These are phyloP conservation scores for Rosa persica DNA, from an alignment of 306 rosid genomes.

Conservation along the genomic window DNA sequence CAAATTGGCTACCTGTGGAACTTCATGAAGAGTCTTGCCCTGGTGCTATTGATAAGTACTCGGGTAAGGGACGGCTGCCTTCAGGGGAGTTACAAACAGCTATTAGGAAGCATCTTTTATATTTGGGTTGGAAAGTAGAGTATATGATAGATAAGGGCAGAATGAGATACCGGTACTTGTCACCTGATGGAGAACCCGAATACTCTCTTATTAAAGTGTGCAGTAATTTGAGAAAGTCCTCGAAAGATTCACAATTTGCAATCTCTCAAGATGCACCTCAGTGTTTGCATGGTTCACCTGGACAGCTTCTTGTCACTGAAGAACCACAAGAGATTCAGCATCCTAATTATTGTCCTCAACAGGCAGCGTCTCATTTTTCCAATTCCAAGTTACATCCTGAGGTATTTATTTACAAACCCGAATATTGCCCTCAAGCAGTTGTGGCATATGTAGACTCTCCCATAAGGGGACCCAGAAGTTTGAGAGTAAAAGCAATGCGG, in stretches of 20 bases:
- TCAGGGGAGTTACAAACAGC: not conserved
- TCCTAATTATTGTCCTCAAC: not conserved
- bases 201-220: slow-evolving; percentile 13
- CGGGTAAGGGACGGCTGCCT: not conserved
- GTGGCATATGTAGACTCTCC: slow-evolving; percentile 2
- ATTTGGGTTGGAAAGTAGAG: slow-evolving; percentile 10
- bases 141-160: not conserved
- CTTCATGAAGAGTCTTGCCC: slow-evolving; percentile 4
- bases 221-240: not conserved
- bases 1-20: not conserved
- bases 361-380: not conserved
- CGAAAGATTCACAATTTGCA: not conserved
- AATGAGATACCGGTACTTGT: not conserved
- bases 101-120: slow-evolving; percentile 9
- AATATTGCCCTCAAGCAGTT: slow-evolving; percentile 12
- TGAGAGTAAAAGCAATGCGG: not conserved
- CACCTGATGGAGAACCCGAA: not conserved
- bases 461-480: not conserved
- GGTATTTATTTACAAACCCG: slow-evolving; percentile 17
- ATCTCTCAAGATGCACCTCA: slow-evolving; percentile 8
- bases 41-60: not conserved
- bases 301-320: not conserved
- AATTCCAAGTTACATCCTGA: not conserved
- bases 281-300: not conserved
- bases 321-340: slow-evolving; percentile 5